Base-by-base conservation (phyloP, 805 yeast genomes). In the Limtongia smithiae region DNA sequence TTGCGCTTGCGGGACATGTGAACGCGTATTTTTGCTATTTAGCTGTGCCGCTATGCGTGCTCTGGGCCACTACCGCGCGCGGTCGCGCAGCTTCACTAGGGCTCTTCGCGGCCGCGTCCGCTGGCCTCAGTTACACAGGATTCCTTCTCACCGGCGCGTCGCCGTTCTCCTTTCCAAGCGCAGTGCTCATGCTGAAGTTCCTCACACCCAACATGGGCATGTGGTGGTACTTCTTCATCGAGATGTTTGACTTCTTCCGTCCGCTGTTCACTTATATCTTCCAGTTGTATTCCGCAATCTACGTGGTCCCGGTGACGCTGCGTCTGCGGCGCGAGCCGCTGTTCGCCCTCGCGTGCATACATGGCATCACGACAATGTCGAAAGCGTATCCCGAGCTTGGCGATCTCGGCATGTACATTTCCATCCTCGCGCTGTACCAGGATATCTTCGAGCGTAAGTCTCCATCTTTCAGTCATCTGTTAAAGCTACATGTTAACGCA, bases 161-260 rank as follows among this genome's bases (percentile, higher is more conserved):
- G 18, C 44, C 68, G 46, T 80, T 81, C 61, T 39, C 85, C n/a
- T 48, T 61, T 30, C 68, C 78, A 8, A 21, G 30, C 14, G n/a
- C 17, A n/a, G 3, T 15, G 28, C 15, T 79, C 3, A 67, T 77
- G 4, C 62, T 87, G 4, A 70, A 71, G 21, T 82, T 86, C 60
- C 79, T 89, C 53, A 74, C 82, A 4, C 98, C 98, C 24, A 93
- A 93, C 67, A 66, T 93, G 57, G 98, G 98, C 0, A 71, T 93
- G 18, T 93, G 99, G 99, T 93, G 99, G 99, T 93, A 93, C 70
- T 81, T 90, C 61, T 93, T 93, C 72, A 85, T 91, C 36, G 98
- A 93, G 67, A 85, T 93, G 80, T 93, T 93, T 68, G 93, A 84
- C 47, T 85, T 81, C 63, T 93, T 91, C 73, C 76, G 83, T 25